phyloP scores from a whole-genome alignment of 2,329 filamentous ascomycete species.

The Sclerotinia borealis region DNA sequence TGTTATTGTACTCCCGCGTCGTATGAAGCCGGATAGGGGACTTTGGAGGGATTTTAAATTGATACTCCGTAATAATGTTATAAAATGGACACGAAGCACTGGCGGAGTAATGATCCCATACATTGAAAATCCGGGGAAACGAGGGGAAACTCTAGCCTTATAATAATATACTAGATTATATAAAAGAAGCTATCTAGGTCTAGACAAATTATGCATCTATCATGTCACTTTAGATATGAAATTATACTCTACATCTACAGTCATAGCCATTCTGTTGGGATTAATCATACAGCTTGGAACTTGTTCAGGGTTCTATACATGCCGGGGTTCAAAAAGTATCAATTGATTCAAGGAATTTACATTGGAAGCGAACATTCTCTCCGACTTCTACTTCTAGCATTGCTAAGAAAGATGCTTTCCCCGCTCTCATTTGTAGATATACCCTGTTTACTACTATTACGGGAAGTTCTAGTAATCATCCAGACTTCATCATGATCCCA shows the following conservation, averaged over 20 bases:
- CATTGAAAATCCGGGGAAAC: conserved; percentile 8
- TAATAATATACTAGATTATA: background rate
- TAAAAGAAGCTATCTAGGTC: background rate
- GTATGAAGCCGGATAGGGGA: background rate
- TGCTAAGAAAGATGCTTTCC: background rate
- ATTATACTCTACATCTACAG: no score
- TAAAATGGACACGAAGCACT: background rate
- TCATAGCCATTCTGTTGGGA: background rate
- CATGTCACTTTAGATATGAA: background rate
- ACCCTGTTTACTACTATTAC: conserved; percentile 2
- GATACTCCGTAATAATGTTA: background rate
- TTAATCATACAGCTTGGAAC: background rate
- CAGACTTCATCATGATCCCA: background rate
- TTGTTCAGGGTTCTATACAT: background rate
- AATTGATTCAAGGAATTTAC: background rate
- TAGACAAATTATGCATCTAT: background rate
- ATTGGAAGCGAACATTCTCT: background rate
- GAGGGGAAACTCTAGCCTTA: background rate
- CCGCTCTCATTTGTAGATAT: conserved; percentile 3
- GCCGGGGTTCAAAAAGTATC: background rate
- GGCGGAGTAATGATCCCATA: background rate
- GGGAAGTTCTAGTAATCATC: background rate
- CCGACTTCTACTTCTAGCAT: background rate
- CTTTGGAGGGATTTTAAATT: background rate
- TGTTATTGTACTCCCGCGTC: background rate